Base-by-base conservation (phyloP, 2,329 filamentous ascomycete genomes). In the Torrubiella hemipterigena region DNA sequence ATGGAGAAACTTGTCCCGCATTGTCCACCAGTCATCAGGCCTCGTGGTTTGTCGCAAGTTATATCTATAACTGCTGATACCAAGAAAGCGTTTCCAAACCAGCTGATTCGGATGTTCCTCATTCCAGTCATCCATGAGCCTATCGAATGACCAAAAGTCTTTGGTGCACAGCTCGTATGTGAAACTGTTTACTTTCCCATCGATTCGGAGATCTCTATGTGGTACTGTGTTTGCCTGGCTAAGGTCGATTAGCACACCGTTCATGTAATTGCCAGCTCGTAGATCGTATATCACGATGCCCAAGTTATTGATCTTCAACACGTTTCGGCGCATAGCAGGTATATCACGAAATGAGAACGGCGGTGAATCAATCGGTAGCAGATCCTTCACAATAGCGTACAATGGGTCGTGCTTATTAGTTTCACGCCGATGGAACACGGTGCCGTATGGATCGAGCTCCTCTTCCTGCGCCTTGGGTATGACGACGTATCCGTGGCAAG, bases 401-500 rank as follows among this genome's bases (percentile, higher is more conserved):
- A 24, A 14, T 5, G 22, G 22, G 5, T n/a, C 12, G 5, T 11
- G 6, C 10, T 24, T 6, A 11, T 24, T 24, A 6, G 12, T n/a
- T 11, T 11, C 6, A 12, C 12, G 12, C 6, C 22, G 22, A 12
- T 24, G 22, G 14, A 24, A 5, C 5, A 11, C 12, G 14, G 12
- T 14, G 6, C 11, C 11, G 10, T n/a, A 24, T 11, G 22, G 22
- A 24, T 24, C 22, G 10, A 24, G 5, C 10, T 24, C 5, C 12
- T 5, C 11, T 12, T 24, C 22, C 11, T 24, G 22, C 22, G 12
- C 22, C 6, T 11, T 6, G 5, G 5, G 12, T 24, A 24, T 5
- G 11, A n/a, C 6, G 14, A 33, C n/a, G 24, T 32, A 35, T 10
- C 33, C 33, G 16, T 27, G 21, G 29, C 20, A 32, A 14, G 17